Conservation (phyloP, 2,329 filamentous ascomycete genomes). For the Cryphonectria carpinicola region DNA sequence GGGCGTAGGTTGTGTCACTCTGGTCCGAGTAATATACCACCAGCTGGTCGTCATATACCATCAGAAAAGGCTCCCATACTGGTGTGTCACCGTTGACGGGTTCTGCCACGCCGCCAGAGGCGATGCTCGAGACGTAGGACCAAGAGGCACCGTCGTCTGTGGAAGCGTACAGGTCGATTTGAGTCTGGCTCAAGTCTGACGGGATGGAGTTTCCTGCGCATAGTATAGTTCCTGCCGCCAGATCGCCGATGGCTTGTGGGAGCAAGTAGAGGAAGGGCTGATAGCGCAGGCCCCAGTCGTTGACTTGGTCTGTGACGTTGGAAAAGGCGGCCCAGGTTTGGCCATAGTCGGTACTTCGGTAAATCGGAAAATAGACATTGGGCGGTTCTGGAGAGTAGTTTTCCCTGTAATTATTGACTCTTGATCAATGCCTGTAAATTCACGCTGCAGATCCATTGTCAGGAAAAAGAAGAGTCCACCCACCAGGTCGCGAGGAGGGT, state of each 20-base stretch:
- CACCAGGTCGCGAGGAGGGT: slow-evolving; percentile 6
- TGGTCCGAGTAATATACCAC: slow-evolving; percentile 75
- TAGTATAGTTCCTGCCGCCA: slow-evolving; percentile 64
- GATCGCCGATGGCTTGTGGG: slow-evolving; percentile 59
- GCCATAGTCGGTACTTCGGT: slow-evolving; percentile 55
- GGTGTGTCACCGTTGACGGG: slow-evolving; percentile 68
- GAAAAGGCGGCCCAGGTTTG: slow-evolving; percentile 65
- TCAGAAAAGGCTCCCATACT: slow-evolving; percentile 73
- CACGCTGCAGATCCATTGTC: neutral
- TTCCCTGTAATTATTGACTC: neutral
- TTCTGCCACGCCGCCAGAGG: slow-evolving; percentile 61
- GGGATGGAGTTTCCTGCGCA: slow-evolving; percentile 57
- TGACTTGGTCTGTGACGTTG: slow-evolving; percentile 64
- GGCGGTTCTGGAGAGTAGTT: slow-evolving; percentile 8
- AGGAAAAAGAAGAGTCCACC: neutral
- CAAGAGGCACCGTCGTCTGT: slow-evolving; percentile 63
- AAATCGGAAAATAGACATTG: slow-evolving; percentile 52
- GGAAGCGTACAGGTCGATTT: slow-evolving; percentile 71
- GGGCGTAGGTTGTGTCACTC: slow-evolving; percentile 65
- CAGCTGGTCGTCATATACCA: slow-evolving; percentile 61
- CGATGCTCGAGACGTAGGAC: slow-evolving; percentile 69
- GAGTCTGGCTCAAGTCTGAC: slow-evolving; percentile 65
- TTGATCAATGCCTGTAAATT: neutral
- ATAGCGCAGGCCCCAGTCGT: slow-evolving; percentile 68
- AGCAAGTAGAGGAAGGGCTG: slow-evolving; percentile 71